Percentiles rank a stretch among this genome's conserved stretches.
Conservation (phyloP, 1,139 yeast species). For the Saccharomyces hybrid region DNA sequence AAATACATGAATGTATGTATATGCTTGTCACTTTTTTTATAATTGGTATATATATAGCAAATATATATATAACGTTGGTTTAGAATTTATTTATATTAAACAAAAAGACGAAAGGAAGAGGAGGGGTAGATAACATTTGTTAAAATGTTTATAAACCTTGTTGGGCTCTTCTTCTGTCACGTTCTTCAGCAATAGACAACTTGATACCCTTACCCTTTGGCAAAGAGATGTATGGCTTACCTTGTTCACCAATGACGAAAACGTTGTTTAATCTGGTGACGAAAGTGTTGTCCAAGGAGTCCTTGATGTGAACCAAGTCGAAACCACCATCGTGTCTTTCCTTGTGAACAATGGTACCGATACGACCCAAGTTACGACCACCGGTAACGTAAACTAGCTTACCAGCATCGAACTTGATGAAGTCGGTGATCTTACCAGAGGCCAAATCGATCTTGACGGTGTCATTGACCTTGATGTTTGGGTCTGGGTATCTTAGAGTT, state of each 20-base stretch:
- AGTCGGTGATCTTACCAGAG: constrained; percentile 87
- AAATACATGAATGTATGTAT: neutral
- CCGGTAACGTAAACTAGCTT: constrained; percentile 96
- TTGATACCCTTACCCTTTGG: constrained; percentile 99
- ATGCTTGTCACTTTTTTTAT: constrained; percentile 4
- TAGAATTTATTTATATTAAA: neutral
- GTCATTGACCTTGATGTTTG: constrained; percentile 91
- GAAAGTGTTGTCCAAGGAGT: constrained; percentile 92
- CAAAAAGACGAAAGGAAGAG: neutral
- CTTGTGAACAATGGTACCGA: constrained; percentile 96
- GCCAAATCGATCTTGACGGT: constrained; percentile 94
- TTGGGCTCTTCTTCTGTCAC: constrained; percentile 96
- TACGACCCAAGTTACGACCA: constrained; percentile 99
- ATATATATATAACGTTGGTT: neutral
- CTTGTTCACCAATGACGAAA: constrained; percentile 95
- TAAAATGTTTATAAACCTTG: constrained; percentile 31
- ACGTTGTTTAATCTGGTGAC: constrained; percentile 97
- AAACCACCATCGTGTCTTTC: constrained; percentile 99
- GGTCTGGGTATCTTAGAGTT: constrained; percentile 99
- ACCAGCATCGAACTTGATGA: constrained; percentile 92
- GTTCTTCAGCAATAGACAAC: constrained; percentile 96
- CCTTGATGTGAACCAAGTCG: constrained; percentile 98
- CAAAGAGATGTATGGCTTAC: constrained; percentile 93
- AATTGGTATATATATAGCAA: neutral
- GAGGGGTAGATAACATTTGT: neutral